phyloP scores from a whole-genome alignment of 2,329 filamentous ascomycete species.

The Aaosphaeria pasadenensis region DNA sequence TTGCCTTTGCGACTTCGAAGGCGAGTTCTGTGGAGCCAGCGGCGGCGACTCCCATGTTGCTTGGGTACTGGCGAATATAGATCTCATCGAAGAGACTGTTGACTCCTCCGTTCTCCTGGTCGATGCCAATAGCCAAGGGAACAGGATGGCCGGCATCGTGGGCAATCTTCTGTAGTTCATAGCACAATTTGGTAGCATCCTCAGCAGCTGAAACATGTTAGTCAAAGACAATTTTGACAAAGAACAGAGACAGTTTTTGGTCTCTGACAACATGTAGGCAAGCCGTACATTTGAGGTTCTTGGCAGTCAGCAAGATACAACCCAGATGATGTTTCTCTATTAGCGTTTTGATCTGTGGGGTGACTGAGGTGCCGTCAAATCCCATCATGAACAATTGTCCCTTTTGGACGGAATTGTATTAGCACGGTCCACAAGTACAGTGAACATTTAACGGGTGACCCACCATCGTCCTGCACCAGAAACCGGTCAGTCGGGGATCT shows the following conservation, averaged over 20 bases:
- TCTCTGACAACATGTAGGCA: background rate
- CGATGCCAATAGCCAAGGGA: constrained; percentile 83
- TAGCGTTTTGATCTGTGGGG: constrained; percentile 74
- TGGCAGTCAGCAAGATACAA: constrained; percentile 78
- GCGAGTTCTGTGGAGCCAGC: constrained; percentile 81
- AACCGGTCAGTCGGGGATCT: constrained; percentile 31
- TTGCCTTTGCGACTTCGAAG: constrained; percentile 88
- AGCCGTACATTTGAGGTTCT: constrained; percentile 75
- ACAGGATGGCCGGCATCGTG: constrained; percentile 86
- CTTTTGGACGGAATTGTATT: constrained; percentile 51
- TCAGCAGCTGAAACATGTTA: constrained; percentile 67
- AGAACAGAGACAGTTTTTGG: background rate
- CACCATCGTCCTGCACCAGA: constrained; percentile 45
- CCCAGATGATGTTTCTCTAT: constrained; percentile 86
- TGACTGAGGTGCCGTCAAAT: constrained; percentile 81
- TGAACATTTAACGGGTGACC: constrained; percentile 15
- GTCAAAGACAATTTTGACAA: constrained; percentile 2
- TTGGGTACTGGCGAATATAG: constrained; percentile 94
- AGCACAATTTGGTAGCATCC: constrained; percentile 81
- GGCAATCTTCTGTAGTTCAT: constrained; percentile 89
- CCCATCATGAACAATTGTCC: constrained; percentile 80
- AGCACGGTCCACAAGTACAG: constrained; percentile 16
- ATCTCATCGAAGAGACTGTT: constrained; percentile 96
- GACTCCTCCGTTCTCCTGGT: constrained; percentile 97
- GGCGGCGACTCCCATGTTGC: constrained; percentile 94